These are phyloP conservation scores for Westerdykella ornata DNA, from an alignment of 2,329 filamentous ascomycete species.

Conservation along the genomic window DNA sequence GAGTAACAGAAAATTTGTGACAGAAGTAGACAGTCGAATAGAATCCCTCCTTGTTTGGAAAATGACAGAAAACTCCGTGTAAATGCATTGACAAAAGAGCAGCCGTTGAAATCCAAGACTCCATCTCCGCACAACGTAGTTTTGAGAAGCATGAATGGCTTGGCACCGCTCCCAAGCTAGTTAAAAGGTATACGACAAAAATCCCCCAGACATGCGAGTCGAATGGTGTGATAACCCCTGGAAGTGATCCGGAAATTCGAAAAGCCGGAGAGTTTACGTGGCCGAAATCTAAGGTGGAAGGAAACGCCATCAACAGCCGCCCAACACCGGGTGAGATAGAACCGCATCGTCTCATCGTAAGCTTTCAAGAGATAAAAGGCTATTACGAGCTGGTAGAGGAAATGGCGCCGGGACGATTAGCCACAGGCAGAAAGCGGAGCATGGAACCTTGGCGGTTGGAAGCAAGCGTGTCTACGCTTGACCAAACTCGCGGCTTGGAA, in stretches of 20 bases:
- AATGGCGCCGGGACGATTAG: constrained; percentile 11
- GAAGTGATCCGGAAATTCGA: constrained; percentile 14
- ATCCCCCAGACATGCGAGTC: constrained; percentile 8
- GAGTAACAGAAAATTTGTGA: constrained; percentile 19
- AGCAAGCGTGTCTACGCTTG: constrained; percentile 33
- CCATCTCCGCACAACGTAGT: constrained; percentile 9
- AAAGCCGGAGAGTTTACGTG: constrained; percentile 6
- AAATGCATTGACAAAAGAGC: constrained; percentile 12
- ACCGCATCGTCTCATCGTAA: constrained; percentile 34
- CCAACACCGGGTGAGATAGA: constrained; percentile 26
- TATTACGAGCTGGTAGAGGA: constrained; percentile 31
- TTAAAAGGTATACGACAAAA: constrained; percentile 1
- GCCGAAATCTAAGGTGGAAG: constrained; percentile 30
- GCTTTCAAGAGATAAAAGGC: constrained; percentile 33
- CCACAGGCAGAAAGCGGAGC: constrained; percentile 36
- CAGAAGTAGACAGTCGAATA: constrained; percentile 17
- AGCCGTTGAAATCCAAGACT: constrained; percentile 3
- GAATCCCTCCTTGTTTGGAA: constrained; percentile 11
- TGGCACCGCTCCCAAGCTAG: constrained; percentile 11
- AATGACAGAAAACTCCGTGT: constrained; percentile 9
- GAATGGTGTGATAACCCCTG: too few species aligned
- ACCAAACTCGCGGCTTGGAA: constrained; percentile 37
- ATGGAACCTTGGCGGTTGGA: constrained; percentile 35
- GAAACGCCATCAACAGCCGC: constrained; percentile 10
- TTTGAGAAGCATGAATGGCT: background rate